Conservation (phyloP, 2,329 filamentous ascomycete genomes). For the Neospermospora avenae region DNA sequence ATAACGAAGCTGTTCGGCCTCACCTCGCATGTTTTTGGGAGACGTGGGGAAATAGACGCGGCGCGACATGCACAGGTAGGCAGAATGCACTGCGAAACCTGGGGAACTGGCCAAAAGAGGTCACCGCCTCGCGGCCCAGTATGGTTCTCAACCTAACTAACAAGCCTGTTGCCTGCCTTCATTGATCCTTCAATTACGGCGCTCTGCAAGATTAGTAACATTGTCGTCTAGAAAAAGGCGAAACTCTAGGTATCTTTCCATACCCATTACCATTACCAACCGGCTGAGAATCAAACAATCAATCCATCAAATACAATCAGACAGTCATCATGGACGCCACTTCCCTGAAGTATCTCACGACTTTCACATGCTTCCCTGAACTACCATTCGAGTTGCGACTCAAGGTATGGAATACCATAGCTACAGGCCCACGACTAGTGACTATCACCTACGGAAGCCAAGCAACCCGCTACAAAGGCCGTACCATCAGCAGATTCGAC, state of each 20-base stretch:
- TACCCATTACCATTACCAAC: too few species aligned
- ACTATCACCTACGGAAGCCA: constrained; percentile 8
- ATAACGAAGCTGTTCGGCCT: too few species aligned
- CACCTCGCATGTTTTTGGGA: too few species aligned
- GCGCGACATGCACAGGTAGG: too few species aligned
- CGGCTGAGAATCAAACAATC: too few species aligned
- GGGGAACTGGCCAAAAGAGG: neutral
- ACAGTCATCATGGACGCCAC: neutral
- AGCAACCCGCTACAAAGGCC: neutral
- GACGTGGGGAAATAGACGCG: too few species aligned
- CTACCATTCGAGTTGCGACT: constrained; percentile 28
- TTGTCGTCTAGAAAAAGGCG: too few species aligned
- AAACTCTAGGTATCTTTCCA: too few species aligned
- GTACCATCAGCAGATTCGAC: constrained; percentile 3
- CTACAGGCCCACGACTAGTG: constrained; percentile 17
- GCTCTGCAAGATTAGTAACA: neutral
- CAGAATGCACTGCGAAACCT: too few species aligned
- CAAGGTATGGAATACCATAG: constrained; percentile 23
- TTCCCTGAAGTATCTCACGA: neutral
- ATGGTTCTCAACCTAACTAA: neutral
- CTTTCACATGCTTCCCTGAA: constrained; percentile 22
- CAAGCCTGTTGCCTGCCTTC: neutral
- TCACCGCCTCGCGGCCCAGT: neutral
- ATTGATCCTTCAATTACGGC: constrained; percentile 2
- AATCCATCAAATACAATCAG: neutral